Evolutionary conservation across 768 basidiomycete species (phyloP), one percentile per base, ranked within the genome.

Genomic region (Rubroboletus pulcherrimus): DNA sequence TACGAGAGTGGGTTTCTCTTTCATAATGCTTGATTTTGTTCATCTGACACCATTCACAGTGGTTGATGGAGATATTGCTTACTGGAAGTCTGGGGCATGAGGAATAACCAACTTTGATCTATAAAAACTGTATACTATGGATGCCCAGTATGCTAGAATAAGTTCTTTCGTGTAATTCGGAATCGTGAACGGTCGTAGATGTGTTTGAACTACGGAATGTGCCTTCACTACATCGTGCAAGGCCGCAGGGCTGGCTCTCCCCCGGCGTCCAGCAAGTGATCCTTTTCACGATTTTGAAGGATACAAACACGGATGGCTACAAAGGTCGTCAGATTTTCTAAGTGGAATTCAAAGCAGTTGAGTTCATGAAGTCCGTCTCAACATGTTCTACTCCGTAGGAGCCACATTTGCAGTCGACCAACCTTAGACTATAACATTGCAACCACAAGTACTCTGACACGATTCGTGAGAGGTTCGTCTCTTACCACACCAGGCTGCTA

Each of bases 1-100:
- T 99, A 95, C 69, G 93, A 96, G 74, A 93, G 91, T 92, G 59
- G 63, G 89, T 79, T 14, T 9, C 5, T 11, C 40, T 47, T 43
- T 6, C 14, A 14, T 21, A 14, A 39, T 31, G 33, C 34, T 49
- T 33, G 17, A 38, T 41, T 10, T n/a, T 45, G 55, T 38, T 56
- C 12, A 49, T 61, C 21, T 38, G 57, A 54, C 55, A 48, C 43
- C 37, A 7, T 37, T 42, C 38, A 5, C 49, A 90, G 91, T 93
- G 90, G 63, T 86, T 21, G 91, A 93, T 63, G 91, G 91, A 29
- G 91, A 93, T 63, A 93, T 93, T 68, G 91, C 90, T 1, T 92
- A 93, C 75, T 95, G 93, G 93, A 94, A 93, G 69, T 68, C 86
- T 41, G 91, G 91, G 38, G 83, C 67, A 61, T 81, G 54, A 66